phyloP scores from a whole-genome alignment of 1,139 yeast genomes.

The Neolecta irregularis region DNA sequence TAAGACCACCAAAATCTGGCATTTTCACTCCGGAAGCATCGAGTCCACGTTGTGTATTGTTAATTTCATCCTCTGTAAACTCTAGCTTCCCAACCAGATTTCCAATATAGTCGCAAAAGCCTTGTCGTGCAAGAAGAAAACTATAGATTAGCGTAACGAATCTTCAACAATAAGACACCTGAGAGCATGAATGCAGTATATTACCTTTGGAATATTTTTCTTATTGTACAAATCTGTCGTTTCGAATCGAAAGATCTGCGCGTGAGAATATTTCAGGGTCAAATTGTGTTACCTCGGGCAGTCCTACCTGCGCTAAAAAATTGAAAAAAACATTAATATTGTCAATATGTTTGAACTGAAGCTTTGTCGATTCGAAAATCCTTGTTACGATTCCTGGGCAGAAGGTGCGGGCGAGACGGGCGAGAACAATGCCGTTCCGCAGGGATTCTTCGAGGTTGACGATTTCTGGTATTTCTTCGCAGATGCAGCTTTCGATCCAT shows the following conservation, averaged over 20 bases:
- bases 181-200: conserved; percentile 83
- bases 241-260: conserved; percentile 9
- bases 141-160: no score
- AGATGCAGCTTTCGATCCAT: conserved; percentile 52
- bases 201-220: conserved; percentile 83
- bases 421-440: conserved; percentile 73
- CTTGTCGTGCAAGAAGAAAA: conserved; percentile 43
- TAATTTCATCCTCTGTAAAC: conserved; percentile 53
- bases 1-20: conserved; percentile 31
- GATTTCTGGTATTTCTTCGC: conserved; percentile 36
- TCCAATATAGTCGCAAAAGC: conserved; percentile 45
- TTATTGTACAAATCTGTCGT: conserved; percentile 70
- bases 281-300: conserved; percentile 38
- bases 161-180: no score
- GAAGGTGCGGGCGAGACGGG: conserved; percentile 58
- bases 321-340: conserved; percentile 76
- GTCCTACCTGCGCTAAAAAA: conserved; percentile 50
- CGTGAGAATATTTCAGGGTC: not conserved
- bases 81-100: conserved; percentile 47
- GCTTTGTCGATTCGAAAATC: conserved; percentile 42
- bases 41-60: conserved; percentile 50
- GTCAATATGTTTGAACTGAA: conserved; percentile 84
- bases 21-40: conserved; percentile 30
- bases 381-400: conserved; percentile 48
- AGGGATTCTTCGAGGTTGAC: conserved; percentile 47